These are phyloP conservation scores for Pseudogymnoascus sp. DNA, from an alignment of 2,329 filamentous ascomycete genomes.

Conservation along the genomic window DNA sequence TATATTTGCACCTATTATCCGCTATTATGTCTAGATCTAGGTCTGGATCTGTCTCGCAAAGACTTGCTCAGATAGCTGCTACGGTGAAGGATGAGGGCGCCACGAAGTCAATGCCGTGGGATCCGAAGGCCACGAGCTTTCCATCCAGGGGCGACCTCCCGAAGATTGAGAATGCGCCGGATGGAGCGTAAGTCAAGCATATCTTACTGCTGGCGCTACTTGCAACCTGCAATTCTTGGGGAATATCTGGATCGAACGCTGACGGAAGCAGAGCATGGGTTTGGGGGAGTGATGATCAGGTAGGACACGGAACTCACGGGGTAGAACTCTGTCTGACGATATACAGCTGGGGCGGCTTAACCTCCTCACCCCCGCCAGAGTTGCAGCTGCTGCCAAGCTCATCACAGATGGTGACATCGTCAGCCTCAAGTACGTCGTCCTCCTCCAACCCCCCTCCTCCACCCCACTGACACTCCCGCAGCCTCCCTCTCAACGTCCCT, in stretches of 20 bases:
- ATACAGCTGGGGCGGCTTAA: constrained; percentile 37
- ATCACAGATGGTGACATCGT: constrained; percentile 35
- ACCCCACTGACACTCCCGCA: no score
- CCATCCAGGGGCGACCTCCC: constrained; percentile 23
- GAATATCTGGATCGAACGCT: not conserved
- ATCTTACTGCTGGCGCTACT: not conserved
- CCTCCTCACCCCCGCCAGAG: constrained; percentile 35
- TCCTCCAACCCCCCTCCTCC: no score
- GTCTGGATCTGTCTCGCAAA: not conserved
- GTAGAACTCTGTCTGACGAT: not conserved
- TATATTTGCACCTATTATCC: not conserved
- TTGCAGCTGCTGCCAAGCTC: constrained; percentile 34
- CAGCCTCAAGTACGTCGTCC: constrained; percentile 26
- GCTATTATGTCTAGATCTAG: not conserved
- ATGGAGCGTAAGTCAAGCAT: constrained; percentile 16
- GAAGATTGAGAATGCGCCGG: constrained; percentile 22
- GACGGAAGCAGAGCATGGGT: constrained; percentile 21
- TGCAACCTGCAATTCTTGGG: not conserved
- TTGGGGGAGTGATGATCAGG: constrained; percentile 26
- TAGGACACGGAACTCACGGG: not conserved
- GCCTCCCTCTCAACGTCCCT: constrained; percentile 25
- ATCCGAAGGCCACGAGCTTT: constrained; percentile 25
- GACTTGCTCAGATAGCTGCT: constrained; percentile 21
- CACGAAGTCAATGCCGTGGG: constrained; percentile 22
- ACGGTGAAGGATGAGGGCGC: constrained; percentile 13